A percentile compares a stretch with the other conserved stretches of the same genome.
These are phyloP conservation scores for Bolboschoenoplectus hybrid DNA, from an alignment of 202 grass and related monocot species.

Conservation along the genomic window DNA sequence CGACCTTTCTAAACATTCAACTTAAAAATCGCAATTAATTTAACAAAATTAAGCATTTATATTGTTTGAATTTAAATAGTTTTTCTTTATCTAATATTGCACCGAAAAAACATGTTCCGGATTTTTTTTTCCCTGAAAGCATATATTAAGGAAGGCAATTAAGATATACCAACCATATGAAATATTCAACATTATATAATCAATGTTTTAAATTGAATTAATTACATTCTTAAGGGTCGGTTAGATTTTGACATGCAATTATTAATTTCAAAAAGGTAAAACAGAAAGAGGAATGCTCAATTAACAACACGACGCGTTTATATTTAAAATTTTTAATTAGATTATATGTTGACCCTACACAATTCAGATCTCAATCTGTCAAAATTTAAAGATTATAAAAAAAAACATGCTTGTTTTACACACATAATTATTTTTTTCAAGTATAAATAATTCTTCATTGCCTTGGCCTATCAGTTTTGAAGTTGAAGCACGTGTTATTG, in stretches of 20 bases:
- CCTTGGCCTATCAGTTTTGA: slow-evolving; percentile 6
- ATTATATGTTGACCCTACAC: slow-evolving; percentile 17
- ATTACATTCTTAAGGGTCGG: neutral
- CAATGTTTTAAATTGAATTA: slow-evolving; percentile 4
- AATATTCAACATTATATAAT: neutral
- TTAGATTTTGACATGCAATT: neutral
- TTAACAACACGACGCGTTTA: neutral
- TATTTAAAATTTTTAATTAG: neutral
- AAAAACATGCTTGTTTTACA: neutral
- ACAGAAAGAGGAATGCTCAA: neutral
- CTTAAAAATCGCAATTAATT: neutral
- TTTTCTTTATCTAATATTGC: too few relatives aligned
- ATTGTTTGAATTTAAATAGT: neutral
- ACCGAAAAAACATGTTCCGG: too few relatives aligned
- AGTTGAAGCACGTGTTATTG: slow-evolving; percentile 14
- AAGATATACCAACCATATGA: neutral
- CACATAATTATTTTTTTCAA: neutral
- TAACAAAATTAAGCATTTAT: neutral
- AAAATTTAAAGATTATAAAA: neutral
- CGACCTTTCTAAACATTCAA: neutral
- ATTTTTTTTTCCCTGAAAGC: neutral
- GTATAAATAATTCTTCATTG: neutral
- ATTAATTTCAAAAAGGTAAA: slow-evolving; percentile 17
- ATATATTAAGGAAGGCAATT: neutral
- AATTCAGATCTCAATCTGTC: slow-evolving; percentile 24